Percentiles rank a stretch among this genome's conserved stretches.
Evolutionary conservation across 2,329 filamentous ascomycete genomes (phyloP).

Genomic region (Helicocarpus griseus): DNA sequence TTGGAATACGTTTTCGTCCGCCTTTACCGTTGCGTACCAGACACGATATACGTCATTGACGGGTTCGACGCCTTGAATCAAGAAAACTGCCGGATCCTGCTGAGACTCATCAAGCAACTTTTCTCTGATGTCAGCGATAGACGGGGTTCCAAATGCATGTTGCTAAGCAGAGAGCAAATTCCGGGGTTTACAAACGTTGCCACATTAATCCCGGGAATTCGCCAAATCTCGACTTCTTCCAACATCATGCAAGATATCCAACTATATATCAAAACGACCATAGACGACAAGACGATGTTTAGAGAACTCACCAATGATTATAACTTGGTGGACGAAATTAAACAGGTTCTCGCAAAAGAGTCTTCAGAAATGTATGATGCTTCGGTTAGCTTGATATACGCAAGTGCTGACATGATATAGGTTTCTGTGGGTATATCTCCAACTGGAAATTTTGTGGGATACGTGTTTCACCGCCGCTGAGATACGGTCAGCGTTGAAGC

Average conservation of each 20-base stretch:
- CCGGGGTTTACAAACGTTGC: not conserved
- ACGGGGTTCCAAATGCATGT: not conserved
- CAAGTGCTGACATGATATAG: not conserved
- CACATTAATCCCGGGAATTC: not conserved
- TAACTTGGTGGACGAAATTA: not conserved
- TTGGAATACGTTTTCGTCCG: not conserved
- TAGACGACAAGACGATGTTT: not conserved
- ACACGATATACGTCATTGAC: not conserved
- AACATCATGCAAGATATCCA: conserved; percentile 1
- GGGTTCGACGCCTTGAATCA: not conserved
- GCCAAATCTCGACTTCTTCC: not conserved
- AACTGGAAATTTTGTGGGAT: conserved; percentile 1
- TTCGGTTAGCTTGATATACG: not conserved
- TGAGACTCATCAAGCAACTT: not conserved
- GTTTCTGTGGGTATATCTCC: conserved; percentile 1
- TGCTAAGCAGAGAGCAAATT: not conserved
- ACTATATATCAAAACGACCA: not conserved
- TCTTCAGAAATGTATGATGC: not conserved
- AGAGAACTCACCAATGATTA: not conserved
- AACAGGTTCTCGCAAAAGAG: not conserved
- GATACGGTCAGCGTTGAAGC: not conserved
- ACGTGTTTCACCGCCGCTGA: not conserved
- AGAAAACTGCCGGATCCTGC: not conserved
- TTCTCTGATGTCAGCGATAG: not conserved
- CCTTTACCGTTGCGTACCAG: not conserved